Conservation (phyloP, 768 basidiomycete species). For the Phylloporus rhodoxanthus region DNA sequence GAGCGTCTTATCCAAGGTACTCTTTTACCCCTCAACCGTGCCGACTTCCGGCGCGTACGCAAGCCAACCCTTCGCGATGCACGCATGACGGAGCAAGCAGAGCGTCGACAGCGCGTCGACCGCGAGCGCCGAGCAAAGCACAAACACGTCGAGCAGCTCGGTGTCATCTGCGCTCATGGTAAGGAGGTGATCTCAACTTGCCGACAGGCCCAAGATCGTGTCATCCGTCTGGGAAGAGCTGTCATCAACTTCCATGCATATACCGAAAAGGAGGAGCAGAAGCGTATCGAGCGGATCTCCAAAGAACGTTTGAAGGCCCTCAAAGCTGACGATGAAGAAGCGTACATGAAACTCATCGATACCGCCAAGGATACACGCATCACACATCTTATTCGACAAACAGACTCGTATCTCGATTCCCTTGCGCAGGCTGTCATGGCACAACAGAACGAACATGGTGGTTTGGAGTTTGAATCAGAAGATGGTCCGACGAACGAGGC, state of each 20-base stretch:
- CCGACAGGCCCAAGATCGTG: conserved; percentile 58
- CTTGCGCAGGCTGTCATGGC: conserved; percentile 89
- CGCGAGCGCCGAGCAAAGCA: conserved; percentile 92
- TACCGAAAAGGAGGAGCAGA: conserved; percentile 98
- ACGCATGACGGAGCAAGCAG: conserved; percentile 80
- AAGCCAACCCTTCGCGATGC: conserved; percentile 88
- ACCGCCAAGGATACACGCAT: conserved; percentile 99
- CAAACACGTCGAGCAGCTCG: conserved; percentile 93
- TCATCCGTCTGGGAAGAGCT: conserved; percentile 59
- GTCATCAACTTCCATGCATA: conserved; percentile 80
- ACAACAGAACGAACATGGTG: conserved; percentile 74
- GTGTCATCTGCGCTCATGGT: conserved; percentile 80
- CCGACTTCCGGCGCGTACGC: conserved; percentile 81
- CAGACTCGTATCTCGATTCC: conserved; percentile 90
- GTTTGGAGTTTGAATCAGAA: conserved; percentile 49
- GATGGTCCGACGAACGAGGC: conserved; percentile 78
- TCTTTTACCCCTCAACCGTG: conserved; percentile 83
- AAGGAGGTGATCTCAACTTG: conserved; percentile 65
- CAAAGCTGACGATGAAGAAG: conserved; percentile 97
- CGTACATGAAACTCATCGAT: conserved; percentile 98
- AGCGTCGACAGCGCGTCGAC: conserved; percentile 86
- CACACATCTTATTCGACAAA: conserved; percentile 91
- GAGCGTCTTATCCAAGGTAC: conserved; percentile 84
- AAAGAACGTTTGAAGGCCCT: conserved; percentile 98
- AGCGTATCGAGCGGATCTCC: conserved; percentile 88